Percentiles rank a stretch among this genome's conserved stretches.
Conservation (phyloP, 2,329 filamentous ascomycete genomes). For the Fusarium scirpi region DNA sequence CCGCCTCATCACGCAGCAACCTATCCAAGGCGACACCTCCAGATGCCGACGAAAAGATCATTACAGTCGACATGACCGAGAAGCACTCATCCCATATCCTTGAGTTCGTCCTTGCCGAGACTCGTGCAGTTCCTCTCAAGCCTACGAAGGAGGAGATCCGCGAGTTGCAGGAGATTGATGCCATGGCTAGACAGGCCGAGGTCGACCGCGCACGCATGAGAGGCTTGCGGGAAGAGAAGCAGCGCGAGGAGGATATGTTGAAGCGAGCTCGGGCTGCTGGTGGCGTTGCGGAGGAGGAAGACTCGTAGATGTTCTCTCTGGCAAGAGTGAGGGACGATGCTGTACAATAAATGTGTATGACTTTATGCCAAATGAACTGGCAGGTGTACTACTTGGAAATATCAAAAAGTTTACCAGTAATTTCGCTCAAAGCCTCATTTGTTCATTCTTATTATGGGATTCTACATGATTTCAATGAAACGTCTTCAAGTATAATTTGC, state of each 20-base stretch:
- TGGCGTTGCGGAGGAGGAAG: slow-evolving; percentile 53
- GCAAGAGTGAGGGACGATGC: slow-evolving; percentile 16
- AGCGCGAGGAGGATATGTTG: slow-evolving; percentile 69
- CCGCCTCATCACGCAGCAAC: slow-evolving; percentile 61
- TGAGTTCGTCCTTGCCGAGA: slow-evolving; percentile 70
- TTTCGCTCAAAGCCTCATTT: not conserved
- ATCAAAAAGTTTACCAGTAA: slow-evolving; percentile 37
- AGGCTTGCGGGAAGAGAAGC: slow-evolving; percentile 67
- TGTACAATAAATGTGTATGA: slow-evolving; percentile 51
- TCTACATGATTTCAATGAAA: not conserved
- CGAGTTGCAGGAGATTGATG: slow-evolving; percentile 69
- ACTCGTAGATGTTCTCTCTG: slow-evolving; percentile 32
- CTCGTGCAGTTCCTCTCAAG: slow-evolving; percentile 68
- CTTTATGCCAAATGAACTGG: slow-evolving; percentile 39
- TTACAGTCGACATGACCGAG: slow-evolving; percentile 73
- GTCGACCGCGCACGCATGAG: slow-evolving; percentile 66
- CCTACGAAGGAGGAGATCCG: slow-evolving; percentile 70
- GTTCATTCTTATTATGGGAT: not conserved
- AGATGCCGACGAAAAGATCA: slow-evolving; percentile 61
- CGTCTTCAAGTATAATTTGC: not conserved
- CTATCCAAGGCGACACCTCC: slow-evolving; percentile 63
- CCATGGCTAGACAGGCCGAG: slow-evolving; percentile 62
- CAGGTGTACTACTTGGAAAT: slow-evolving; percentile 47
- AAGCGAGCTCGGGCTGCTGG: slow-evolving; percentile 56
- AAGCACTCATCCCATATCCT: slow-evolving; percentile 72